These are phyloP conservation scores for Oryza punctata DNA, from an alignment of 176 grass and related monocot genomes.

Conservation along the genomic window DNA sequence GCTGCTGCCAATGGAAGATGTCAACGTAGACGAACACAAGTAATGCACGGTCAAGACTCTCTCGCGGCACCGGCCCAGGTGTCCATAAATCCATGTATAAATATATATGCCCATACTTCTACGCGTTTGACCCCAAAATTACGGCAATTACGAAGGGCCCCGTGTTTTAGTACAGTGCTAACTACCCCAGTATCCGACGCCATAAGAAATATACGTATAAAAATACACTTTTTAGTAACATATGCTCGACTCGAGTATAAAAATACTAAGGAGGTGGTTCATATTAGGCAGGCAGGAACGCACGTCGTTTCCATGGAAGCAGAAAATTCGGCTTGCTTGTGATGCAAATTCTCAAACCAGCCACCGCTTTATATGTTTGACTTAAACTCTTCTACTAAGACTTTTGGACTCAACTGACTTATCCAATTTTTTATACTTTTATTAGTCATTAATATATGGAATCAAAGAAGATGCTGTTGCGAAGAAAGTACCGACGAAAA, in stretches of 20 bases:
- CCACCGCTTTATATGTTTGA: constrained; percentile 34
- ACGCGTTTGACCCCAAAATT: constrained; percentile 27
- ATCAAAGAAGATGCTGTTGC: neutral
- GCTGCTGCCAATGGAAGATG: constrained; percentile 14
- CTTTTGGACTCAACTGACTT: constrained; percentile 29
- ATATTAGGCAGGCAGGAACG: neutral
- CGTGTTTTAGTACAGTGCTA: neutral
- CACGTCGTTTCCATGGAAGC: constrained; percentile 26
- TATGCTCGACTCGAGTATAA: neutral
- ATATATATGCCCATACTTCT: neutral
- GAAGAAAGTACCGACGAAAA: neutral
- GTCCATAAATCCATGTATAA: neutral
- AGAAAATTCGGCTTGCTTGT: constrained; percentile 25
- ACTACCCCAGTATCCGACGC: neutral
- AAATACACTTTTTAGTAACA: neutral
- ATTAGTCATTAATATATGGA: neutral
- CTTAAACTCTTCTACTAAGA: constrained; percentile 5
- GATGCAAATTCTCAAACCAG: neutral
- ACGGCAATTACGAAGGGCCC: neutral
- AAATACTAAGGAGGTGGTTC: constrained; percentile 34
- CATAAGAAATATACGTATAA: neutral
- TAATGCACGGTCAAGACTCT: constrained; percentile 3
- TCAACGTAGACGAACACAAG: constrained; percentile 30
- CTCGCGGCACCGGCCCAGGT: neutral
- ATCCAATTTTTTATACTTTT: neutral